Base-by-base conservation (phyloP, 2,329 filamentous ascomycete genomes). In the Ophiostoma angusticollis region DNA sequence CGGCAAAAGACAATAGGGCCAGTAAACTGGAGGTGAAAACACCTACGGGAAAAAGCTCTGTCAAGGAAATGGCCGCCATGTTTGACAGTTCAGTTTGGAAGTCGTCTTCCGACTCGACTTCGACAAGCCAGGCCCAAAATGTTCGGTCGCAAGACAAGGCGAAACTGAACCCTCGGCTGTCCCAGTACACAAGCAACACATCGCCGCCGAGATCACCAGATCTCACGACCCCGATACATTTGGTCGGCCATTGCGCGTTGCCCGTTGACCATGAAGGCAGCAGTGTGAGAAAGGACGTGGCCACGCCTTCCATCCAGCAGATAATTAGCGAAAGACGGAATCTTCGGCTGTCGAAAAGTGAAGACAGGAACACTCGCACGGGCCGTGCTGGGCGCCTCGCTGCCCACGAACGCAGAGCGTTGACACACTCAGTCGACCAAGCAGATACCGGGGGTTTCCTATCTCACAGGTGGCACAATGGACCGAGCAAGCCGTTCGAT, bases 41-140 rank as follows among this genome's bases (percentile, higher is more conserved):
- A 11, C 16, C 35, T 13, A 22, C 25, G 3, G 14, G 11, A 2
- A 24, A 16, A n/a, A 43, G 45, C 17, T 36, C 45, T 4, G 68
- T 71, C 11, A 67, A 56, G 46, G 66, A 65, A 2, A 70, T 74
- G 58, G 62, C 68, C 4, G 68, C 68, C 25, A 59, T 63, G 49
- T 72, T 72, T 50, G 66, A 74, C 44, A 60, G 48, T 29, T 54
- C 52, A 6, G 48, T 48, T 11, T 39, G 45, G 23, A 32, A 28
- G 5, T 31, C 41, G 1, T 22, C 33, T 6, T n/a, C 37, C 2
- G 40, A 30, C 1, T 7, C 24, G 24, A 4, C 36, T 12, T 12
- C 33, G 4, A 8, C 32, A 9, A 18, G 13, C n/a, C 24, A 21
- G 13, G 6, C 13, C 5, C 31, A 18, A 22, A 11, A 12, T 2